phyloP scores from a whole-genome alignment of 2,329 filamentous ascomycete genomes.

The Monosporascus ibericus region DNA sequence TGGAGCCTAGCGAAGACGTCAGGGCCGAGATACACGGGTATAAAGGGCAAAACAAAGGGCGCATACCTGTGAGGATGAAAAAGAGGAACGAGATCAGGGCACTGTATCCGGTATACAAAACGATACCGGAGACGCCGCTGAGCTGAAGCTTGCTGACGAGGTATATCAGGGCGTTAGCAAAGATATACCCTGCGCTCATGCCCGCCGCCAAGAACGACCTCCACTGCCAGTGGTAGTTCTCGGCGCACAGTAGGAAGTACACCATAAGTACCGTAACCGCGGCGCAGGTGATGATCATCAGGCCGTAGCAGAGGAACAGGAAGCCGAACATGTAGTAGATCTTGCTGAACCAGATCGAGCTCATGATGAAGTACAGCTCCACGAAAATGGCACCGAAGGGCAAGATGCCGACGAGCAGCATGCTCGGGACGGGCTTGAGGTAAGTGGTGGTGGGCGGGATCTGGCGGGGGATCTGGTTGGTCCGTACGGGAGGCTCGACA shows the following conservation, averaged over 20 bases:
- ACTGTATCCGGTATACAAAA: slow-evolving; percentile 92
- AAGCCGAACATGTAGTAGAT: slow-evolving; percentile 99
- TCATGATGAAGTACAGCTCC: slow-evolving; percentile 99
- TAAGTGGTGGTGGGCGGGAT: slow-evolving; percentile 82
- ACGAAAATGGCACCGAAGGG: slow-evolving; percentile 97
- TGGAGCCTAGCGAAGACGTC: slow-evolving; percentile 59
- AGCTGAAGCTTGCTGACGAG: slow-evolving; percentile 85
- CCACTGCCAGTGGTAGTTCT: slow-evolving; percentile 99
- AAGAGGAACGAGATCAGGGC: slow-evolving; percentile 83
- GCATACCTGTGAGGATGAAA: slow-evolving; percentile 87
- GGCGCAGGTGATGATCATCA: slow-evolving; percentile 94
- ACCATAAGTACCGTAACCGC: slow-evolving; percentile 90
- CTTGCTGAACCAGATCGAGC: slow-evolving; percentile 95
- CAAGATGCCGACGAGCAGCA: slow-evolving; percentile 85
- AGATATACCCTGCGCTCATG: slow-evolving; percentile 86
- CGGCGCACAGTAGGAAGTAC: slow-evolving; percentile 90
- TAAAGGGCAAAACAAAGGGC: neutral
- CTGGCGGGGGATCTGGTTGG: slow-evolving; percentile 96
- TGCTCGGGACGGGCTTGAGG: slow-evolving; percentile 79
- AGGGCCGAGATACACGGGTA: neutral
- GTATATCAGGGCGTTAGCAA: slow-evolving; percentile 84
- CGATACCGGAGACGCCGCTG: slow-evolving; percentile 75
- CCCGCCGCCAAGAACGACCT: slow-evolving; percentile 87
- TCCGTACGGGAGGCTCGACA: slow-evolving; percentile 77
- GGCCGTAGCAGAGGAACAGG: slow-evolving; percentile 91